Evolutionary conservation across 495 filamentous ascomycete genomes (phyloP).

Genomic region (Hypoxylon crocopeplum): DNA sequence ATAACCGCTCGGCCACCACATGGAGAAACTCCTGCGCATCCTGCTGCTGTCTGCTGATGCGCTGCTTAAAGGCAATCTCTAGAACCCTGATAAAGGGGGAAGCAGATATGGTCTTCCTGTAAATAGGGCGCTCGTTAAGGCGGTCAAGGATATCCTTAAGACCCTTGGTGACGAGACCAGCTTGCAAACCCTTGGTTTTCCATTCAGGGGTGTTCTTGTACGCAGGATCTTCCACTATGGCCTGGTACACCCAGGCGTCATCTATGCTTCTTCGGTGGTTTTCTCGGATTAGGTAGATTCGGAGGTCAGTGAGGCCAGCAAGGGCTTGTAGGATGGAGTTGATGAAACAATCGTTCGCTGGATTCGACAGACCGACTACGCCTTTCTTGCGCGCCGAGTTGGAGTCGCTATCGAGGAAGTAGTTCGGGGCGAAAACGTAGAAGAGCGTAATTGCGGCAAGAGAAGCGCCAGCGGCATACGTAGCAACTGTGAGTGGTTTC

Average conservation of each 20-base stretch:
- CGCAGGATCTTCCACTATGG: constrained; percentile 49
- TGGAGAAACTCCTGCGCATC: constrained; percentile 99
- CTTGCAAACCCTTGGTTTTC: constrained; percentile 77
- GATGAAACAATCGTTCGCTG: constrained; percentile 99
- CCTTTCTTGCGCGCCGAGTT: constrained; percentile 78
- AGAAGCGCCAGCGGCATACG: constrained; percentile 94
- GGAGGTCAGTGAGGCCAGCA: constrained; percentile 91
- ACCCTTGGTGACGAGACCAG: constrained; percentile 81
- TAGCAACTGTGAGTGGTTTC: constrained; percentile 82
- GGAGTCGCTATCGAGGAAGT: constrained; percentile 84
- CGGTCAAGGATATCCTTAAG: constrained; percentile 90
- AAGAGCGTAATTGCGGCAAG: constrained; percentile 95
- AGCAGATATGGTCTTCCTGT: constrained; percentile 92
- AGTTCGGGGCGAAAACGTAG: constrained; percentile 96
- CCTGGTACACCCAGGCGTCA: constrained; percentile 72
- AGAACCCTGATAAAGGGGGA: constrained; percentile 77
- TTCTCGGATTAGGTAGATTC: constrained; percentile 88
- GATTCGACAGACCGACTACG: constrained; percentile 86
- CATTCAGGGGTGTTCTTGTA: constrained; percentile 61
- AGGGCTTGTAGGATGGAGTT: constrained; percentile 95
- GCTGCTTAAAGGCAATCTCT: constrained; percentile 84
- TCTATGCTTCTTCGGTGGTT: constrained; percentile 81
- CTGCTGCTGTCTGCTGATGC: constrained; percentile 92
- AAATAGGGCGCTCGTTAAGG: constrained; percentile 94
- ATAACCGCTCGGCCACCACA: constrained; percentile 87